Base-by-base conservation (phyloP, 805 yeast species). In the Blastobotrys parvus region DNA sequence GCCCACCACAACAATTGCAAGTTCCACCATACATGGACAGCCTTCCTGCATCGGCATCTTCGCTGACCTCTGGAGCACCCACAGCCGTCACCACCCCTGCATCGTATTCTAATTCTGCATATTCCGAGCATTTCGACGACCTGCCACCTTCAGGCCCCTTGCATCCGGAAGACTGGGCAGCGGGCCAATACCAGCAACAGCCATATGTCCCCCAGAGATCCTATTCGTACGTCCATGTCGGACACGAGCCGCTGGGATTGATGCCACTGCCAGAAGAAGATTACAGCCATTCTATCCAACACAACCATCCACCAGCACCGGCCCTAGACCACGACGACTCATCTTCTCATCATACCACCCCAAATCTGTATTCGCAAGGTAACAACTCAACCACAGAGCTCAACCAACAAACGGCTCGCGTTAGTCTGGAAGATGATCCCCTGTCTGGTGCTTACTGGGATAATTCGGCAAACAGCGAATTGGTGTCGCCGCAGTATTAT, bases 401-500 rank as follows among this genome's bases (percentile, higher is more conserved):
- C 27, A 17, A 8, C 22, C 29, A 29, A 22, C n/a, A 23, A 18
- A 34, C 39, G 38, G 37, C 35, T 20, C 45, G 33, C n/a, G 25
- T 22, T 18, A 6, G 18, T 17, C 38, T 40, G 4, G 38, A 18
- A 10, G 30, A 25, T 16, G 38, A 29, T 25, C 38, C 46, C 8
- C 15, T 27, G 32, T 21, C 36, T 8, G 29, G 25, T 25, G 42
- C 43, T 5, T 51, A 51, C 47, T 51, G 55, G 55, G 53, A 49
- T 22, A 45, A 47, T 33, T 35, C 51, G 16, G 42, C 48, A 34
- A 50, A 50, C 38, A 30, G 40, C 16, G 54, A 50, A 41, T 44
- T 42, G 11, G 49, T 49, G 21, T 46, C 54, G 10, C 53, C 55
- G 10, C 44, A 47, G 35, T 48, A 43, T 35, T 38, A 39, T 32